Evolutionary conservation across 768 basidiomycete genomes (phyloP).

Genomic region (Mycena capillaripes): DNA sequence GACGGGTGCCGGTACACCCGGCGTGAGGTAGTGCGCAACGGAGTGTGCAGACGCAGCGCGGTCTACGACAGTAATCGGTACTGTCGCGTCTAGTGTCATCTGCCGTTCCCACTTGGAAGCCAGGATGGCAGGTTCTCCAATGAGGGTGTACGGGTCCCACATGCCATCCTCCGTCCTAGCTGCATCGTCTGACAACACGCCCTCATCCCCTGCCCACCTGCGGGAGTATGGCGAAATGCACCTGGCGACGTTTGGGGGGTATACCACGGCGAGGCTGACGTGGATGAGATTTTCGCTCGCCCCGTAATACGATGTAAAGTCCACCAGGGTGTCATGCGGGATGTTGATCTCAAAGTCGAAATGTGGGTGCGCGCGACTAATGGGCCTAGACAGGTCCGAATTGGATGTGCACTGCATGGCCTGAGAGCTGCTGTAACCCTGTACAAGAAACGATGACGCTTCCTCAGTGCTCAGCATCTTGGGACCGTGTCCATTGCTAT

Average conservation of each 20-base stretch:
- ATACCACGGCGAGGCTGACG: not conserved
- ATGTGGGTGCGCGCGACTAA: not conserved
- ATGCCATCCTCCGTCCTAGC: constrained; percentile 11
- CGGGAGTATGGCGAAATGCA: not conserved
- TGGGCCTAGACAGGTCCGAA: not conserved
- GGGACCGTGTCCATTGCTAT: not conserved
- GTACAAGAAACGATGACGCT: too few species aligned
- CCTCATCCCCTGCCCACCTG: too few species aligned
- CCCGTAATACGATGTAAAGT: constrained; percentile 23
- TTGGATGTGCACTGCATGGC: too few species aligned
- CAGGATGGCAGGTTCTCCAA: not conserved
- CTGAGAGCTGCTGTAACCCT: too few species aligned
- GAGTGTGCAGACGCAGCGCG: not conserved
- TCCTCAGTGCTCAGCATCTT: too few species aligned
- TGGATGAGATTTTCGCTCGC: not conserved
- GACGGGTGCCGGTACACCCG: not conserved
- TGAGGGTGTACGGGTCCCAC: constrained; percentile 14
- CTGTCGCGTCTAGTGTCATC: not conserved
- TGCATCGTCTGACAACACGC: not conserved
- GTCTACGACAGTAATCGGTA: constrained; percentile 7
- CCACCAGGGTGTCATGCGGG: not conserved
- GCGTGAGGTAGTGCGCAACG: constrained; percentile 12
- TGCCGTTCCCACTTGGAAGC: not conserved
- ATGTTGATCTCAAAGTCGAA: constrained; percentile 21
- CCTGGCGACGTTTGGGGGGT: constrained; percentile 5